Evolutionary conservation across 306 rosid species (phyloP).

Genomic region (Vigna hirtella): DNA sequence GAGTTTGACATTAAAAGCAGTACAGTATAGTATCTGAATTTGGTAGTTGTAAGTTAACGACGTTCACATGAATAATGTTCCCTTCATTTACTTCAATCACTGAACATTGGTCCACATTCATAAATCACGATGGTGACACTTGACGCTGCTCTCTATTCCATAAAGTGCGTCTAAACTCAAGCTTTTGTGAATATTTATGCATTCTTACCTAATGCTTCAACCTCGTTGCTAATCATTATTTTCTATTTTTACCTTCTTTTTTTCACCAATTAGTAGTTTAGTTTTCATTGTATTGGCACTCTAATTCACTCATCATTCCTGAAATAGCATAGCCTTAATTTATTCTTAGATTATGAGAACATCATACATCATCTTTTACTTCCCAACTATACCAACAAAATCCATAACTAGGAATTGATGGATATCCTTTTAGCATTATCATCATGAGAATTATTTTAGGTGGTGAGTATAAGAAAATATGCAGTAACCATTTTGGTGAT

Average conservation of each 20-base stretch:
- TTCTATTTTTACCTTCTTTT: not conserved
- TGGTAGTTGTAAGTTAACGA: constrained; percentile 87
- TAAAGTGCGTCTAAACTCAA: not conserved
- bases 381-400: not conserved
- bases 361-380: not conserved
- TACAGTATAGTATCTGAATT: constrained; percentile 63
- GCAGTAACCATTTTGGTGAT: not conserved
- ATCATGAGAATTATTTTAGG: not conserved
- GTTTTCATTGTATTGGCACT: not conserved
- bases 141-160: constrained; percentile 47
- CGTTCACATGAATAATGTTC: constrained; percentile 96
- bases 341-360: not conserved
- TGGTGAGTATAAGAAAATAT: not conserved
- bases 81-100: constrained; percentile 89
- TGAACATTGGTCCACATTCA: constrained; percentile 79
- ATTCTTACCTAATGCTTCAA: not conserved
- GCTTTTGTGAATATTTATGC: not conserved
- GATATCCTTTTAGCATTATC: not conserved
- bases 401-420: no score
- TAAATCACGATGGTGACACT: constrained; percentile 71
- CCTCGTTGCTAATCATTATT: not conserved
- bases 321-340: not conserved
- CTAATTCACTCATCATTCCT: not conserved
- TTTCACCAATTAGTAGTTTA: not conserved
- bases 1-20: constrained; percentile 66